A percentile compares a stretch with the other conserved stretches of the same genome.
These are phyloP conservation scores for Termitomyces sp. DNA, from an alignment of 768 basidiomycete species.

Conservation along the genomic window DNA sequence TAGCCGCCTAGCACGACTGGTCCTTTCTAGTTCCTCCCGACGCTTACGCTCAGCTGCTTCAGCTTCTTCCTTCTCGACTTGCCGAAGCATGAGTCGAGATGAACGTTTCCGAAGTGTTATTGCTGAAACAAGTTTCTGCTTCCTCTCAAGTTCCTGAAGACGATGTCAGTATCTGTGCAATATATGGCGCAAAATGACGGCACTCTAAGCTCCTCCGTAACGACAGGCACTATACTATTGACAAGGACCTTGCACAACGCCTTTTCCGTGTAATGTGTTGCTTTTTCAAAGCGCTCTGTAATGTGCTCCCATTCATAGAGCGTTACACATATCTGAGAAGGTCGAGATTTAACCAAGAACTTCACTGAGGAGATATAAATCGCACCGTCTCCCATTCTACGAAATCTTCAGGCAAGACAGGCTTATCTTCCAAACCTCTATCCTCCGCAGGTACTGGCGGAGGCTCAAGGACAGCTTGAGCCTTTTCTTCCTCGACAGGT, in stretches of 20 bases:
- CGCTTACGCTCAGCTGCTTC: conserved; percentile 50
- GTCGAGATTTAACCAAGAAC: neutral
- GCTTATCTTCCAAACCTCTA: conserved; percentile 15
- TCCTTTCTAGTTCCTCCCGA: conserved; percentile 64
- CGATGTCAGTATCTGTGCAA: conserved; percentile 2
- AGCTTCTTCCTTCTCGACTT: conserved; percentile 74
- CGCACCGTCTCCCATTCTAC: conserved; percentile 91
- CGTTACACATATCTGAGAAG: conserved; percentile 68
- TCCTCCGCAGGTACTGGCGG: conserved; percentile 4
- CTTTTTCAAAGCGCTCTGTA: conserved; percentile 66
- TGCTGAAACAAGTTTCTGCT: conserved; percentile 64
- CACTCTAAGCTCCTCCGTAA: conserved; percentile 64
- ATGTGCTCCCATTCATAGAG: conserved; percentile 83
- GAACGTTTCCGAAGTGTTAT: conserved; percentile 86
- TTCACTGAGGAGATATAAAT: neutral
- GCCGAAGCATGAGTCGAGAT: conserved; percentile 78
- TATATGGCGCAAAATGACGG: neutral
- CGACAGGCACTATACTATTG: conserved; percentile 62
- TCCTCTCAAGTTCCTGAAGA: conserved; percentile 53
- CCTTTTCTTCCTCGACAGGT: conserved; percentile 10
- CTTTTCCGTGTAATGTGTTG: conserved; percentile 76
- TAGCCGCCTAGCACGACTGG: conserved; percentile 53
- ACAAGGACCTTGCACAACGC: conserved; percentile 64
- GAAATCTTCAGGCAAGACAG: conserved; percentile 43
- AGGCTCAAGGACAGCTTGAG: neutral